phyloP scores from a whole-genome alignment of 441 rosid genomes.

The Aquilaria agallochum region DNA sequence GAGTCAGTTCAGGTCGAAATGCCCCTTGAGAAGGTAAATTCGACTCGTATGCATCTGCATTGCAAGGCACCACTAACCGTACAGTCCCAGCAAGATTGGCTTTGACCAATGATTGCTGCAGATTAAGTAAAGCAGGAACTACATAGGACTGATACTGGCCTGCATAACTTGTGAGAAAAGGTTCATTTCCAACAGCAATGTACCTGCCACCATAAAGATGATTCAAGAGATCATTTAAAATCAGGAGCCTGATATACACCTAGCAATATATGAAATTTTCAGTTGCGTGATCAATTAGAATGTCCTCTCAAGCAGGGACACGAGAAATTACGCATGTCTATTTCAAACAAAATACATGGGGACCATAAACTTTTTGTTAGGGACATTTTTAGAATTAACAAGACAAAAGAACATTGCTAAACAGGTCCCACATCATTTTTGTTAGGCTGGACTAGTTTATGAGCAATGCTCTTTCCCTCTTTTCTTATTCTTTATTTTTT shows the following conservation, averaged over 20 bases:
- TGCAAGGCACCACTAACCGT: slow-evolving; percentile 89
- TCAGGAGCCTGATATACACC: background rate
- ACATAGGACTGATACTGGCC: slow-evolving; percentile 74
- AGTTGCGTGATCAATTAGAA: background rate
- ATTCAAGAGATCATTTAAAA: slow-evolving; percentile 8
- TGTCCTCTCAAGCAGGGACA: background rate
- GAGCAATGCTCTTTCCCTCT: too few relatives aligned
- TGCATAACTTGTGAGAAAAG: slow-evolving; percentile 66
- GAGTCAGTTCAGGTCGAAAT: slow-evolving; percentile 78
- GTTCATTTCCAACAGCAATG: slow-evolving; percentile 92
- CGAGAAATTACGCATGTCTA: too few relatives aligned
- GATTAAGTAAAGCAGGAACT: slow-evolving; percentile 71
- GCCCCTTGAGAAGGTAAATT: slow-evolving; percentile 84
- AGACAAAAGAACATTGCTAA: too few relatives aligned
- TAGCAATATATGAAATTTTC: background rate
- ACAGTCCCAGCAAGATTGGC: slow-evolving; percentile 80
- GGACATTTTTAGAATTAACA: too few relatives aligned
- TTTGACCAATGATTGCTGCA: slow-evolving; percentile 76
- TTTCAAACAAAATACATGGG: too few relatives aligned
- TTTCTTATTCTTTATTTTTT: too few relatives aligned
- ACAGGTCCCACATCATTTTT: too few relatives aligned
- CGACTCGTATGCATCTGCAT: slow-evolving; percentile 91
- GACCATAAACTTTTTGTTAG: too few relatives aligned
- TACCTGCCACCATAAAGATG: slow-evolving; percentile 42
- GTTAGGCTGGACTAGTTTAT: too few relatives aligned